phyloP scores from a whole-genome alignment of 1,139 yeast species.

The Suhomyces anneliseae region DNA sequence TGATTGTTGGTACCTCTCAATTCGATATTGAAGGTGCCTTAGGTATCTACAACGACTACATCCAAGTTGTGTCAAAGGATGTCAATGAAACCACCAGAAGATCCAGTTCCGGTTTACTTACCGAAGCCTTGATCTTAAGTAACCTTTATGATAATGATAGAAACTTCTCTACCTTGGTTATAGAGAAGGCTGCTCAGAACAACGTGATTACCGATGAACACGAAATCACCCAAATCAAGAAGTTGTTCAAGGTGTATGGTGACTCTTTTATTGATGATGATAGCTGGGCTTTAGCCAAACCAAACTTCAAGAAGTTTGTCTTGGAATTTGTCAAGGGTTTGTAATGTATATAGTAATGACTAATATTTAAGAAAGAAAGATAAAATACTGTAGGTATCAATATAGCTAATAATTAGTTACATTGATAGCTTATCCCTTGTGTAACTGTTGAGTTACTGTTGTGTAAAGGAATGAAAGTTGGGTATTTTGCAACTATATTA shows the following conservation, averaged over 20 bases:
- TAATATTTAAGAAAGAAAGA: neutral
- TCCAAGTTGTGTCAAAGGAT: slow-evolving; percentile 36
- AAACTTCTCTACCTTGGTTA: slow-evolving; percentile 61
- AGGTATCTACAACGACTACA: slow-evolving; percentile 53
- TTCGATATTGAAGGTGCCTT: slow-evolving; percentile 48
- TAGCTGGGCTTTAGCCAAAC: slow-evolving; percentile 33
- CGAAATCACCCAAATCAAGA: slow-evolving; percentile 46
- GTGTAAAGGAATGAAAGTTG: too few species aligned
- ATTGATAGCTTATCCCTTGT: too few species aligned
- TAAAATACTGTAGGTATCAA: slow-evolving; percentile 7
- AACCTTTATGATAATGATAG: slow-evolving; percentile 53
- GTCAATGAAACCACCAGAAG: slow-evolving; percentile 33
- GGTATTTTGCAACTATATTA: too few species aligned
- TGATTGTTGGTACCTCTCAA: slow-evolving; percentile 49
- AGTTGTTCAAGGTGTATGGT: slow-evolving; percentile 56
- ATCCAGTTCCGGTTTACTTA: slow-evolving; percentile 48
- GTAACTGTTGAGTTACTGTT: too few species aligned
- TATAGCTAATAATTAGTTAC: too few species aligned
- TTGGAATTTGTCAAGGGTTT: slow-evolving; percentile 14
- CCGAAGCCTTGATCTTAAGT: slow-evolving; percentile 54
- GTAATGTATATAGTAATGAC: slow-evolving; percentile 1
- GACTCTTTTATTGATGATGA: slow-evolving; percentile 43
- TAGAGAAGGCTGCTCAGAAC: slow-evolving; percentile 53
- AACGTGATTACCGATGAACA: slow-evolving; percentile 40
- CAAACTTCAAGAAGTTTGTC: slow-evolving; percentile 18